A percentile compares a stretch with the other conserved stretches of the same genome.
Conservation (phyloP, 2,329 filamentous ascomycete genomes). For the Fusarium concolor region DNA sequence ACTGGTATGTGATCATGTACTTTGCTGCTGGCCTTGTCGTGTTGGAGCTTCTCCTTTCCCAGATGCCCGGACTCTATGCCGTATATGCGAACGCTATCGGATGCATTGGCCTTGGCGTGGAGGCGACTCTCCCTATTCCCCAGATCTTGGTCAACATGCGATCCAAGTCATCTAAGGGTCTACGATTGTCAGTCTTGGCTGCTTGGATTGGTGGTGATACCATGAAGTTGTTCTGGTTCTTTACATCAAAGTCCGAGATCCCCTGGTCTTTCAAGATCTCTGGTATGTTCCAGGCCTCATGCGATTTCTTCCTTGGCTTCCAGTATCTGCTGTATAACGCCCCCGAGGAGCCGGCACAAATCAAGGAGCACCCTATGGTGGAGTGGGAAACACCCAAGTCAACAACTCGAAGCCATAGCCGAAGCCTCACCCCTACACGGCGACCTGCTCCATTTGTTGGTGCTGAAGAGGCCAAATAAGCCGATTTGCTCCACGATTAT, state of each 20-base stretch:
- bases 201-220: constrained; percentile 84
- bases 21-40: constrained; percentile 70
- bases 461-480: constrained; percentile 44
- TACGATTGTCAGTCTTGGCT: constrained; percentile 78
- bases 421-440: constrained; percentile 55
- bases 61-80: constrained; percentile 67
- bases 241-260: constrained; percentile 75
- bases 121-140: constrained; percentile 84
- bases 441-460: constrained; percentile 55
- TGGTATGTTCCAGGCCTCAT: constrained; percentile 82
- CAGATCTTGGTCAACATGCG: constrained; percentile 80
- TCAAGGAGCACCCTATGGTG: constrained; percentile 55
- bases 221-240: constrained; percentile 92
- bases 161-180: constrained; percentile 78
- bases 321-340: constrained; percentile 80
- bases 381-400: constrained; percentile 51
- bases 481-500: neutral
- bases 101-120: constrained; percentile 79
- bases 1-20: constrained; percentile 82
- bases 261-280: constrained; percentile 85
- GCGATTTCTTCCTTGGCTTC: constrained; percentile 78
- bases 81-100: constrained; percentile 77
- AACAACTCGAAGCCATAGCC: constrained; percentile 44
- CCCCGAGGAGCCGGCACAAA: constrained; percentile 51
- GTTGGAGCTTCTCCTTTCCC: constrained; percentile 75